Evolutionary conservation across 371 early-diverging fungal species (phyloP), one percentile per base, ranked within the genome.

Genomic region (Lichtheimia corymbifera): DNA sequence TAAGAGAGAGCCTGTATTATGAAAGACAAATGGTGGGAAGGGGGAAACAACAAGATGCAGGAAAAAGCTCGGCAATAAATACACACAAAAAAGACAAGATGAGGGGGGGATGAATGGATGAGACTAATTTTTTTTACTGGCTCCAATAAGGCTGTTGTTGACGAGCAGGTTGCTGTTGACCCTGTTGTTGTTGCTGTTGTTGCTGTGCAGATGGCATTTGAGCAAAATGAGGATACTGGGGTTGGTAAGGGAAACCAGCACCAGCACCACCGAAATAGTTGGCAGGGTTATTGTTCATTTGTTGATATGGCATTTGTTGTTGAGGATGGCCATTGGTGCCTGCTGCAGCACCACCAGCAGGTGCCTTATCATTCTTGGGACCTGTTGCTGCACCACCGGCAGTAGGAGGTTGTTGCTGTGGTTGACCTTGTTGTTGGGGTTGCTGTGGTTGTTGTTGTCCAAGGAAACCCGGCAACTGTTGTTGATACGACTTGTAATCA

Each of bases 401-500:
- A 17, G 47, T 22, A 9, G 18, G 18, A 18, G 47, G 15, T 18
- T 22, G n/a, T 11, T 45, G 45, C 15, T 18, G 18, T 47, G 12
- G 47, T 15, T 47, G 47, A n/a, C 41, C 27, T 20, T 50, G 60
- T 24, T 55, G 63, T 28, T 50, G 35, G 27, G 58, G 49, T 47
- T 28, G 51, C 49, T 58, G 58, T 40, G 54, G 64, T 22, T 64
- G 64, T 25, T 53, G 60, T 22, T 35, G 40, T 20, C 53, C 50
- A 24, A 62, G 61, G 55, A 61, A 65, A 24, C 59, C 66, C 14
- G 65, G 72, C 42, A 62, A 63, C 27, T 65, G 65, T 22, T 55
- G 56, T 22, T 61, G 62, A 12, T 80, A 80, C 27, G 71, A 59
- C 55, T 80, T 77, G 35, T 81, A 81, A 56, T 80, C 81, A 30